Conservation (phyloP, 192 early-diverging fungal species). For the Umbelopsis isabellina region DNA sequence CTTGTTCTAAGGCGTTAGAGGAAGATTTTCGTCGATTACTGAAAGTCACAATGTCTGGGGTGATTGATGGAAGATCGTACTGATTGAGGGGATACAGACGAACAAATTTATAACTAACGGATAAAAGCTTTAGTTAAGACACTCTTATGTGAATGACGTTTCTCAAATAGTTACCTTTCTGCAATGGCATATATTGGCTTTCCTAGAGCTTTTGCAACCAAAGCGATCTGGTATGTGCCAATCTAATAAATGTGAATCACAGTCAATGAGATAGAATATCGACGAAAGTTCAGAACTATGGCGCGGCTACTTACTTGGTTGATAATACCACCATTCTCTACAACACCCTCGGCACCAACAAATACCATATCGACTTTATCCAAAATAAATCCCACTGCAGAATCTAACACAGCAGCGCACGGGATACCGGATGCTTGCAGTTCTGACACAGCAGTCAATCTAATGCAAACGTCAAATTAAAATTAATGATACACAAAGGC, state of each 20-base stretch:
- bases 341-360: conserved; percentile 97
- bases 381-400: conserved; percentile 93
- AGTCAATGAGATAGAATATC: not conserved
- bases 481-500: not conserved
- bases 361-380: conserved; percentile 96
- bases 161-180: conserved; percentile 70
- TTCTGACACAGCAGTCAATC: conserved; percentile 62
- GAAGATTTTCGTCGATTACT: conserved; percentile 32
- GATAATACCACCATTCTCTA: conserved; percentile 96
- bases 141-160: not conserved
- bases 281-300: not conserved
- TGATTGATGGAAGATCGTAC: conserved; percentile 84
- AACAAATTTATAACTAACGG: conserved; percentile 92
- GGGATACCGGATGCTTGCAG: conserved; percentile 78
- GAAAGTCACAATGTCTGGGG: conserved; percentile 64
- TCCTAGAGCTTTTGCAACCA: conserved; percentile 92
- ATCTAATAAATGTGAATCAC: conserved; percentile 51
- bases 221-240: conserved; percentile 93
- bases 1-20: not conserved
- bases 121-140: conserved; percentile 12
- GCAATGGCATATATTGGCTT: conserved; percentile 95
- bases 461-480: not conserved
- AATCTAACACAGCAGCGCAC: conserved; percentile 84
- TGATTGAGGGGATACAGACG: conserved; percentile 94
- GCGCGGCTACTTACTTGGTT: conserved; percentile 66